Conservation (phyloP, 257 asterid species). For the Vinca minor region DNA sequence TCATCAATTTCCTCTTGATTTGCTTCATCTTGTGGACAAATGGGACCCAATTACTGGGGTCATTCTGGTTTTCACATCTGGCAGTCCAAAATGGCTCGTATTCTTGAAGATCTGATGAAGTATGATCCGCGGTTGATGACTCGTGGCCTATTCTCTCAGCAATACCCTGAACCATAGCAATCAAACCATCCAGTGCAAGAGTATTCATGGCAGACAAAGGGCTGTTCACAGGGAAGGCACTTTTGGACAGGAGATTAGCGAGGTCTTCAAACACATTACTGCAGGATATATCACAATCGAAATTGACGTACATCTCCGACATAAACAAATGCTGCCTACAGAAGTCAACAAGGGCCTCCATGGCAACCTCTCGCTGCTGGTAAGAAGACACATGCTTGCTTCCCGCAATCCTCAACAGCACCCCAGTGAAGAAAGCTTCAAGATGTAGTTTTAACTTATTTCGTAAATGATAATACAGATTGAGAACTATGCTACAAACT, state of each 20-base stretch:
- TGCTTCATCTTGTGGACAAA: slow-evolving; percentile 60
- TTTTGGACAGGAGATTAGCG: slow-evolving; percentile 70
- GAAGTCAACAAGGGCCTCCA: slow-evolving; percentile 90
- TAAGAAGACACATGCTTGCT: slow-evolving; percentile 78
- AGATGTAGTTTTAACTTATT: slow-evolving; percentile 70
- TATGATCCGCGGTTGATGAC: slow-evolving; percentile 33
- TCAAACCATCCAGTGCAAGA: slow-evolving; percentile 87
- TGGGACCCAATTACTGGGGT: slow-evolving; percentile 74
- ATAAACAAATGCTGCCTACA: slow-evolving; percentile 85
- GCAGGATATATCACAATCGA: slow-evolving; percentile 84
- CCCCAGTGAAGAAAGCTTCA: slow-evolving; percentile 76
- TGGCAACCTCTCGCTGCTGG: slow-evolving; percentile 93
- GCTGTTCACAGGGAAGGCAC: slow-evolving; percentile 84
- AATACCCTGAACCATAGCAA: slow-evolving; percentile 79
- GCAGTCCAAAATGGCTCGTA: slow-evolving; percentile 66
- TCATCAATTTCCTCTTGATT: slow-evolving; percentile 64
- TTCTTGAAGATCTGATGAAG: slow-evolving; percentile 36
- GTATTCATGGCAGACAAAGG: slow-evolving; percentile 78
- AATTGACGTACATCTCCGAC: slow-evolving; percentile 79
- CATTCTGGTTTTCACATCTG: slow-evolving; percentile 51
- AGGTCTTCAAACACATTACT: slow-evolving; percentile 76
- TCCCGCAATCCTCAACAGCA: slow-evolving; percentile 69
- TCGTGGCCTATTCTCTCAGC: slow-evolving; percentile 64
- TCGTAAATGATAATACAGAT: slow-evolving; percentile 88
- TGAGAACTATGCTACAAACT: slow-evolving; percentile 86